Evolutionary conservation across 352 stramenopile species (phyloP), one percentile per base, ranked within the genome.

Genomic region (Elongisporangium undulatum): DNA sequence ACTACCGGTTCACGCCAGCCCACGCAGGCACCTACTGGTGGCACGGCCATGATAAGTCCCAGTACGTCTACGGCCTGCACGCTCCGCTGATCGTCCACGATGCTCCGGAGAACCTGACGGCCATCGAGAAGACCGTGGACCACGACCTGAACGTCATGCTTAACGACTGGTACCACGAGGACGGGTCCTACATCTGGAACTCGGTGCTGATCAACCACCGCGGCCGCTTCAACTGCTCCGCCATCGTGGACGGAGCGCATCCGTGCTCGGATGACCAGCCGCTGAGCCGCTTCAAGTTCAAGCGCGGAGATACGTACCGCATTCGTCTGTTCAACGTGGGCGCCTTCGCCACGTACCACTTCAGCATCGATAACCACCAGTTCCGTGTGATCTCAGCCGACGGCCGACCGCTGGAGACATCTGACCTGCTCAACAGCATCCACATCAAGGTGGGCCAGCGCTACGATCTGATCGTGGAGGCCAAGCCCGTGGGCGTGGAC

Each of bases 301-400:
- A 58, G 10, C 13, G 53, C 26, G 69, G 66, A 16, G 64, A 72
- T 8, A 72, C 66, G 57, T 80, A 80, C 34, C 53, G 63, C 6
- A 52, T 80, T 0, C 69, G 72, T 20, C 58, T 80, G 1, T 75
- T 80, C 49, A 80, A 80, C 34, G 74, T 72, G 63, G 63, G 59
- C 2, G 72, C 66, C 3, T 50, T 80, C 50, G 64, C 72, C 7
- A 57, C 68, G 22, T 67, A 75, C 51, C 57, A 66, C 9, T 69
- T 80, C 53, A 80, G 72, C 52, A 68, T 80, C 19, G 72, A 80
- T 38, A 63, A 62, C 16, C 72, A 80, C 50, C 53, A 64, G 22
- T 73, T 80, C 50, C 62, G 41, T 4, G 72, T 80, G 10, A 59
- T 80, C 50, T 64, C 68, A 24, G 61, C 64, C 21, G 72, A 80